A percentile compares a stretch with the other conserved stretches of the same genome.
Conservation (phyloP, 1,284 basidiomycete genomes). For the Lignosus rhinocerotis region DNA sequence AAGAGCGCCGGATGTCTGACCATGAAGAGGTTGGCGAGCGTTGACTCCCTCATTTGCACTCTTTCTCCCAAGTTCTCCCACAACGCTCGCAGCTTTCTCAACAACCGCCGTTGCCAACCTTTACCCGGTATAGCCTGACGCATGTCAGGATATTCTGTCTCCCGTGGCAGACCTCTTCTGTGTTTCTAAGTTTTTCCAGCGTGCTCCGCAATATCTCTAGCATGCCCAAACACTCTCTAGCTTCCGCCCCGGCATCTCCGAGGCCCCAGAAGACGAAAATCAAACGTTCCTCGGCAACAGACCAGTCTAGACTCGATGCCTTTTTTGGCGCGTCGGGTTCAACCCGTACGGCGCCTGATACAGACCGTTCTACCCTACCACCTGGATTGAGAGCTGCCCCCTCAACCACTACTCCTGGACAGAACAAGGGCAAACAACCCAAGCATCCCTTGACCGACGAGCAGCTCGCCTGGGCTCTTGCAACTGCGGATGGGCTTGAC, state of each 20-base stretch:
- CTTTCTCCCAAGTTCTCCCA: constrained; percentile 3
- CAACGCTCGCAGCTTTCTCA: background rate
- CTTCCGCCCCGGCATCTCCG: constrained; percentile 20
- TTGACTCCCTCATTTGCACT: background rate
- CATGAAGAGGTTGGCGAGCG: background rate
- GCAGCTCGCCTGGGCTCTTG: constrained; percentile 29
- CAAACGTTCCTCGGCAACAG: constrained; percentile 16
- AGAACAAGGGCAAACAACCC: constrained; percentile 2
- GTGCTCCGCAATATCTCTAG: background rate
- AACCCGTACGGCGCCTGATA: constrained; percentile 6
- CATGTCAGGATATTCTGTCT: constrained; percentile 2
- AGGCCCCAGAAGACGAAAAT: constrained; percentile 30
- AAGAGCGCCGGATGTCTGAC: constrained; percentile 2
- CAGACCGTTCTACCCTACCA: background rate
- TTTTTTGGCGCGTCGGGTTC: constrained; percentile 28
- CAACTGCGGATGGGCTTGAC: constrained; percentile 30
- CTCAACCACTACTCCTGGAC: background rate
- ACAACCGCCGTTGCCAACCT: background rate
- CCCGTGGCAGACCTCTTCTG: background rate
- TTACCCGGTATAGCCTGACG: constrained; percentile 4
- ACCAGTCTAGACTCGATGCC: constrained; percentile 33
- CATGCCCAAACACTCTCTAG: constrained; percentile 33
- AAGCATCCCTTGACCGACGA: constrained; percentile 23
- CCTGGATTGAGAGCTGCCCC: background rate
- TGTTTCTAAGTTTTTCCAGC: constrained; percentile 2